Evolutionary conservation across 1,139 yeast species (phyloP).

Genomic region (Protomyces gravidus): DNA sequence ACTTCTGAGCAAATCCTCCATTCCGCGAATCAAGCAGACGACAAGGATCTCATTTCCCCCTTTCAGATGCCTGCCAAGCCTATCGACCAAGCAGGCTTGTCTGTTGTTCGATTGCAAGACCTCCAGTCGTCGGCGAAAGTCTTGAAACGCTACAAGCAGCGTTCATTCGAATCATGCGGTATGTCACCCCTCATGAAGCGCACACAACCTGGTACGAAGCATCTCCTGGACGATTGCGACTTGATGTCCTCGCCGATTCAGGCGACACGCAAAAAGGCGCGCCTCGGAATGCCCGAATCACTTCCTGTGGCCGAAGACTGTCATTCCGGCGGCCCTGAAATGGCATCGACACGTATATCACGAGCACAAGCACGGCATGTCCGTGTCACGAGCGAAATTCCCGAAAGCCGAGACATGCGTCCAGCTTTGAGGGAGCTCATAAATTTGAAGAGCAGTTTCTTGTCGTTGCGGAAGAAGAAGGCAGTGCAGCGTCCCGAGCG

Average conservation of each 20-base stretch:
- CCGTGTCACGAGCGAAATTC: no score
- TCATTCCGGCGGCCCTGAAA: no score
- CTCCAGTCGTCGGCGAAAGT: neutral
- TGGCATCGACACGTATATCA: no score
- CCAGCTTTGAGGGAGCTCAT: slow-evolving; percentile 13
- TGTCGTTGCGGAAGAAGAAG: slow-evolving; percentile 2
- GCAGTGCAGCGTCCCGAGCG: neutral
- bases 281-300: neutral
- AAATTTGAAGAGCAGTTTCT: slow-evolving; percentile 9
- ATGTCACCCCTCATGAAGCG: neutral
- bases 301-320: neutral
- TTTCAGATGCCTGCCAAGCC: neutral
- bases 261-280: neutral
- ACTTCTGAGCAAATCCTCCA: slow-evolving; percentile 1
- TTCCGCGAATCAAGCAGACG: slow-evolving; percentile 14
- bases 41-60: slow-evolving; percentile 11
- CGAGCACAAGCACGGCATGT: no score
- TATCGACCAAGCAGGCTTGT: neutral
- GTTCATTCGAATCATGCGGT: neutral
- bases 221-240: neutral
- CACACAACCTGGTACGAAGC: neutral
- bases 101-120: neutral
- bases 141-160: neutral
- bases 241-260: neutral
- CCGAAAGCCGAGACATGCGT: slow-evolving; percentile 3